Base-by-base conservation (phyloP, 306 rosid species). In the Vigna hirtella region DNA sequence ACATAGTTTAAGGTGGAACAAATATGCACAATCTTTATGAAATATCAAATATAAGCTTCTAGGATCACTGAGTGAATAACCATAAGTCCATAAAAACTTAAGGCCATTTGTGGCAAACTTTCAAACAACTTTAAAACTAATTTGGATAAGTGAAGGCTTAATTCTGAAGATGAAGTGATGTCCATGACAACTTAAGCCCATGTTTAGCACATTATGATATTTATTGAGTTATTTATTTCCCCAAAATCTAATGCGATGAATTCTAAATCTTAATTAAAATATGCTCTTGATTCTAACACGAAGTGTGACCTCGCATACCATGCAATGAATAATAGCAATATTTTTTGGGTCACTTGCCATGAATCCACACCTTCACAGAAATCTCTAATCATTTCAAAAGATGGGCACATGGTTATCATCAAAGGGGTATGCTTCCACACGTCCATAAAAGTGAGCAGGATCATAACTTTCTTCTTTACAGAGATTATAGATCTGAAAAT, bases 351-450 rank as follows among this genome's bases (percentile, higher is more conserved):
- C 91, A 26, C 82, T 18, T 17, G 82, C 99, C 99, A 95, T 18
- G 90, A 85, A 73, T 87, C 63, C 45, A 93, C 99, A 82, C 85
- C 91, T 86, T 87, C 89, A 72, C 99, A 91, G 85, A 95, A 93
- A 75, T 57, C 69, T 83, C 87, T 91, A 83, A 95, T 43, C 98
- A 93, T 79, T 68, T 84, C 81, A 38, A 95, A 97, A 76, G 87
- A 76, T 7, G n/a, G 98, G 98, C 51, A 93, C 98, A 79, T 93
- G 98, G 84, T 92, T 95, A 79, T 95, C 99, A 70, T 95, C 98
- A 3, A 95, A 93, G 78, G 99, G 99, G 82, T 77, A 93, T 40
- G 80, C 26, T 85, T 95, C 98, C 52, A 95, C 99, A 0, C 96
- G 97, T 48, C 97, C 97, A 68, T 95, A 72, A 70, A 95, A 95